Conservation (phyloP, 306 rosid genomes). For the Geum urbanum region DNA sequence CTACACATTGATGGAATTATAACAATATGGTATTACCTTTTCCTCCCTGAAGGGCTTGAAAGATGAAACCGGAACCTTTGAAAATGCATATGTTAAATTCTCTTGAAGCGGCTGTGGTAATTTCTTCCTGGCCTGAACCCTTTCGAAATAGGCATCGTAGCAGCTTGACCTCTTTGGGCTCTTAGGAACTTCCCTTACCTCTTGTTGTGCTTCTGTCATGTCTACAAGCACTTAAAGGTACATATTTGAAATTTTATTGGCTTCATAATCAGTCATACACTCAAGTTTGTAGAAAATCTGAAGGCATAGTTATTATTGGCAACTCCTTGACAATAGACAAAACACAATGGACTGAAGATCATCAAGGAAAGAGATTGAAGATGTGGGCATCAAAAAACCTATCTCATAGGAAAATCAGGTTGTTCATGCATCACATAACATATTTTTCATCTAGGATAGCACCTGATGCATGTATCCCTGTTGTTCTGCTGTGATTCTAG, state of each 20-base stretch:
- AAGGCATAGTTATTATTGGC: no score
- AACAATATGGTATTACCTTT: slow-evolving; percentile 42
- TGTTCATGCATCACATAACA: no score
- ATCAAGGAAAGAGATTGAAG: no score
- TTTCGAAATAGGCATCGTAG: slow-evolving; percentile 63
- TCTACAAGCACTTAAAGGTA: slow-evolving; percentile 25
- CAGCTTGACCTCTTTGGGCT: slow-evolving; percentile 27
- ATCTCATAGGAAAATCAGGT: no score
- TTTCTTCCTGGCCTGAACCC: slow-evolving; percentile 74
- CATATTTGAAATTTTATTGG: not conserved
- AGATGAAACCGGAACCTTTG: slow-evolving; percentile 73
- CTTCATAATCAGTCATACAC: not conserved
- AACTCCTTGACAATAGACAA: no score
- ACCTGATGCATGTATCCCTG: no score
- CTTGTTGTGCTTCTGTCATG: slow-evolving; percentile 49
- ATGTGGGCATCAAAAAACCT: no score
- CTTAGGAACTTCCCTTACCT: slow-evolving; percentile 13
- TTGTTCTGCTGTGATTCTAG: no score
- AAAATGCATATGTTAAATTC: slow-evolving; percentile 63
- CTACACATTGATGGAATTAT: slow-evolving; percentile 11
- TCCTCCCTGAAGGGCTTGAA: slow-evolving; percentile 71
- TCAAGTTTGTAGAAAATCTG: not conserved
- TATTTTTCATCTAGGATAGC: no score
- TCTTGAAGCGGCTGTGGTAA: slow-evolving; percentile 60
- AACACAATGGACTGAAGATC: no score